phyloP scores from a whole-genome alignment of 495 filamentous ascomycete genomes.

The Cercophora sp. region DNA sequence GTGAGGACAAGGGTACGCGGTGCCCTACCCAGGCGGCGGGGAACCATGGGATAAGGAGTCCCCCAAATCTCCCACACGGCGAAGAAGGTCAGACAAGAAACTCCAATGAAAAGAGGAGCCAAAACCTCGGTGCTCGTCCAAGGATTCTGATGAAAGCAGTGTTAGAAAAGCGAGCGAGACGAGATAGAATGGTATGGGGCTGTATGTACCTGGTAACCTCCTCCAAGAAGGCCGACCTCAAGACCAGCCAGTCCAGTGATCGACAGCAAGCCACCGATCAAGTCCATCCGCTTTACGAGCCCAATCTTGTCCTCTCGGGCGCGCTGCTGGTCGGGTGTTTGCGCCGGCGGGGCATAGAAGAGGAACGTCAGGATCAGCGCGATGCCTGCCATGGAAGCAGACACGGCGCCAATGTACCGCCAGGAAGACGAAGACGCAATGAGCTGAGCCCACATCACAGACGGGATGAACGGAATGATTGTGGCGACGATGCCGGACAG shows the following conservation, averaged over 20 bases:
- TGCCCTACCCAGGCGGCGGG: constrained; percentile 56
- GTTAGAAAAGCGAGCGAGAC: background rate
- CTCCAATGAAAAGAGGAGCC: constrained; percentile 57
- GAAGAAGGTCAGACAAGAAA: constrained; percentile 52
- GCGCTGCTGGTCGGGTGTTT: constrained; percentile 37
- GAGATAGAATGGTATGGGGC: too few relatives aligned
- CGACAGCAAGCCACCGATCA: constrained; percentile 62
- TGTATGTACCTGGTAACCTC: constrained; percentile 55
- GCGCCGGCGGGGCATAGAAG: constrained; percentile 65
- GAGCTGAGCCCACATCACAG: constrained; percentile 66
- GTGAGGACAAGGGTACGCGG: constrained; percentile 61
- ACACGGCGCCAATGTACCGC: constrained; percentile 62
- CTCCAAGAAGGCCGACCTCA: constrained; percentile 65
- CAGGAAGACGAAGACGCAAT: constrained; percentile 57
- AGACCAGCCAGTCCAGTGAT: constrained; percentile 61
- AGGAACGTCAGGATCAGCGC: constrained; percentile 57
- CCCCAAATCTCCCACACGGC: constrained; percentile 61
- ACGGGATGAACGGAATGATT: constrained; percentile 64
- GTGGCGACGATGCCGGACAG: constrained; percentile 64
- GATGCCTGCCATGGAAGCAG: constrained; percentile 56
- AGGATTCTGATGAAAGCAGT: constrained; percentile 18
- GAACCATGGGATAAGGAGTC: constrained; percentile 64
- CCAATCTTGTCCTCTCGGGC: constrained; percentile 45
- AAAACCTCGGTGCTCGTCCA: constrained; percentile 40
- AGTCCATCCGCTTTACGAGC: constrained; percentile 58